Conservation (phyloP, 192 early-diverging fungal genomes). For the Mortierella alpina region DNA sequence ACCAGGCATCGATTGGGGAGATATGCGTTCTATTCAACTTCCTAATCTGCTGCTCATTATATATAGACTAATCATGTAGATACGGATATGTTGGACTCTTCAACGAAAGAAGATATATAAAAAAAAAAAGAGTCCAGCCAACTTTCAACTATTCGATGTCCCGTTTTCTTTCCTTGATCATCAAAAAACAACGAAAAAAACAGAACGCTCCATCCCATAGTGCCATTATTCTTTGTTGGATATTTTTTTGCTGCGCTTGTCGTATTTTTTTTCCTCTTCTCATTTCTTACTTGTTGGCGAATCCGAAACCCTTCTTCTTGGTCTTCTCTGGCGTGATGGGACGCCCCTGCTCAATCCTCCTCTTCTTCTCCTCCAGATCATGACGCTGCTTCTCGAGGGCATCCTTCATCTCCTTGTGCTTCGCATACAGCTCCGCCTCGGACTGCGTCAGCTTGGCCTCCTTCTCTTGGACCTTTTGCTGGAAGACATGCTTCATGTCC, state of each 20-base stretch:
- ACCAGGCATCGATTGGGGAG: too few relatives aligned
- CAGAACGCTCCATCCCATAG: background rate
- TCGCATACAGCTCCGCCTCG: constrained; percentile 96
- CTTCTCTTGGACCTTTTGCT: constrained; percentile 98
- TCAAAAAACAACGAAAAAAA: background rate
- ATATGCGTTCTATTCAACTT: too few relatives aligned
- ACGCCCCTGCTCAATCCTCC: constrained; percentile 77
- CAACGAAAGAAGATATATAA: background rate
- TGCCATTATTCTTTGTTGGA: background rate
- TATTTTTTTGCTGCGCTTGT: background rate
- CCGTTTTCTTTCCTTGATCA: too few relatives aligned
- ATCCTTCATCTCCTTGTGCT: constrained; percentile 99
- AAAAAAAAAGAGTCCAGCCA: too few relatives aligned
- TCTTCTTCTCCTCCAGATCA: constrained; percentile 97
- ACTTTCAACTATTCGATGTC: too few relatives aligned
- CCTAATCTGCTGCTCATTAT: too few relatives aligned
- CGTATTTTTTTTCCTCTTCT: background rate
- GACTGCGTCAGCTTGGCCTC: constrained; percentile 97
- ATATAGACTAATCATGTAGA: too few relatives aligned
- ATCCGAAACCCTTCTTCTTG: constrained; percentile 79
- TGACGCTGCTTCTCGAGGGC: constrained; percentile 92
- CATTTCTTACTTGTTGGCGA: constrained; percentile 59
- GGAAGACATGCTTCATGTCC: constrained; percentile 99
- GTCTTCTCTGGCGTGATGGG: constrained; percentile 81
- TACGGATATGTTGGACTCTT: too few relatives aligned